Evolutionary conservation across 352 stramenopile species (phyloP), one percentile per base, ranked within the genome.

Genomic region (Pythium grandisporangium): DNA sequence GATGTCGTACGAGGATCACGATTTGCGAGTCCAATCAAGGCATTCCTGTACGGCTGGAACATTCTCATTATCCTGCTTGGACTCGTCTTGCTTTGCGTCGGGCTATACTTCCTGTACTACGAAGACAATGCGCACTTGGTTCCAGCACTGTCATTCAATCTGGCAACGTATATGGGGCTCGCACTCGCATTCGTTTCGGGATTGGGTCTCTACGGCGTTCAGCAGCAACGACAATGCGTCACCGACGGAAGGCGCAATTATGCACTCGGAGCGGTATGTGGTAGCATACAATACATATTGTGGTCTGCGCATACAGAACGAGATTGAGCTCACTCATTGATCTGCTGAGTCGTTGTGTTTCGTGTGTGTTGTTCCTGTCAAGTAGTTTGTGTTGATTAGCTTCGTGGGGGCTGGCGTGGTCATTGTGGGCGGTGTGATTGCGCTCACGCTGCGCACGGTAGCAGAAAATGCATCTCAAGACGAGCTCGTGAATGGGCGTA

Each of bases 61-160:
- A 57, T 79, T 17, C 30, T 78, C 22, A 59, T 74, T 16, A 77
- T 70, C 30, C 37, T 79, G 11, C 60, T 80, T 10, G 68, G 68
- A 0, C 20, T 86, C 11, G 39, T 63, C 1, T 36, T 81, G 21
- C 42, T 78, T 4, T 73, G 48, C 6, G 51, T 81, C n/a, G 70
- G 75, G 0, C 29, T 84, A 23, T 86, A 81, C 22, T 48, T 76
- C 13, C 49, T 80, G 17, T 84, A 71, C 44, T 75, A 81, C 36
- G 64, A 83, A 42, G 57, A 73, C 6, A 74, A 76, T 23, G 70
- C 67, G 2, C 56, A 65, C 21, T 61, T 86, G 17, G 58, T 68
- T 4, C 68, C 73, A 5, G 50, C 50, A 3, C 48, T 77, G 0
- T 63, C 67, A 22, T 81, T 79, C 40, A 68, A 66, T 44, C 33